Base-by-base conservation (phyloP, 768 basidiomycete genomes). In the Tephrocybe sp. region DNA sequence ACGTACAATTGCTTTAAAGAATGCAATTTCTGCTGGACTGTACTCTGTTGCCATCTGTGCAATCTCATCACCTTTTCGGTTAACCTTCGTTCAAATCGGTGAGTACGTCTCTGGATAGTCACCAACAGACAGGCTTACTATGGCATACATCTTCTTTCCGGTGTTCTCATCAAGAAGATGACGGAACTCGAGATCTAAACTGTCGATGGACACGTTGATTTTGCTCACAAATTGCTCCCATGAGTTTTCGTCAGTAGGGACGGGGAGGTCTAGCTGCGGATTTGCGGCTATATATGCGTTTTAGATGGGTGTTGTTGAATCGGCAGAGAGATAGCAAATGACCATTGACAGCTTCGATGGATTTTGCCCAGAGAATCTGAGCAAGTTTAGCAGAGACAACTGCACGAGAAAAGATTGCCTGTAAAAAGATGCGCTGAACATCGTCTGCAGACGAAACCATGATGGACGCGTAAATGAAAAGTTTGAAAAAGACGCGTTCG, bases 41-140 rank as follows among this genome's bases (percentile, higher is more conserved):
- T 93, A 96, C 35, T 90, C 88, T 0, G 90, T 92, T 3, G 92
- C 92, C 63, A 89, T 68, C 62, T 92, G 91, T 0, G 92, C 87
- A 31, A 93, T 76, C 47, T 85, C 84, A 60, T 95, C 92, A 14
- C 83, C 84, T 54, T 84, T 89, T 8, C 77, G 72, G 62, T 95
- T 96, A 39, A 91, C 83, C 92, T 94, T 16, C 34, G 17, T 41
- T 34, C 6, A 10, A 38, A 51, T 14, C 4, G 20, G n/a, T 35
- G 23, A 30, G 9, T 13, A 19, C 11, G 6, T 13, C 19, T 26
- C 16, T 11, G 14, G 12, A 10, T 5, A 11, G n/a, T 13, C 1
- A 16, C 12, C 8, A 16, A 35, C 16, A 32, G 30, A 23, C 38
- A 5, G 20, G 67, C 85, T 55, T 57, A 92, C 92, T 60, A 94